phyloP scores from a whole-genome alignment of 2,329 filamentous ascomycete species.

The Knoxdaviesia proteae region DNA sequence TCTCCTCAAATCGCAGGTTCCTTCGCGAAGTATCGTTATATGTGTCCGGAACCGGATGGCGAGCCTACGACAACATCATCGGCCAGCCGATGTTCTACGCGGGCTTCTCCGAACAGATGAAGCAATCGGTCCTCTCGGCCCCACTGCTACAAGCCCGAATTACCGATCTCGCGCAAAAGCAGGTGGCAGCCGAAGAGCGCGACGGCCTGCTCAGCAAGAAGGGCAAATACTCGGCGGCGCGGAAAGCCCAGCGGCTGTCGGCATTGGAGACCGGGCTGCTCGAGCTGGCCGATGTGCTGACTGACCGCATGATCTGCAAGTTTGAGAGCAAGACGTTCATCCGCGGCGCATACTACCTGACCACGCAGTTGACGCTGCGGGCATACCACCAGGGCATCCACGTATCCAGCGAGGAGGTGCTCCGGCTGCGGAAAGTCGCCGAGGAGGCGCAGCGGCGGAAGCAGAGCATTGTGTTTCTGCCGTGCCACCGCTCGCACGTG shows the following conservation, averaged over 20 bases:
- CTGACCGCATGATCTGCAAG: slow-evolving; percentile 96
- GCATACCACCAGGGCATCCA: slow-evolving; percentile 97
- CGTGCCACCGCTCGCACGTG: slow-evolving; percentile 84
- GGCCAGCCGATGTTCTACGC: slow-evolving; percentile 86
- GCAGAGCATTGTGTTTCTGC: slow-evolving; percentile 88
- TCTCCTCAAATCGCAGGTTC: slow-evolving; percentile 36
- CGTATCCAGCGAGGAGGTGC: slow-evolving; percentile 82
- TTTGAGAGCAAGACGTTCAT: slow-evolving; percentile 93
- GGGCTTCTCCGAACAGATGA: slow-evolving; percentile 85
- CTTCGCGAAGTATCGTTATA: slow-evolving; percentile 85
- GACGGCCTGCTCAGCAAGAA: slow-evolving; percentile 44
- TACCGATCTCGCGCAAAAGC: slow-evolving; percentile 50
- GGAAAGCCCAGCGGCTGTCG: slow-evolving; percentile 26
- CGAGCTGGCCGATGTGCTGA: slow-evolving; percentile 69
- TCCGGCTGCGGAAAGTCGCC: slow-evolving; percentile 63
- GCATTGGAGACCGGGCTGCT: slow-evolving; percentile 54
- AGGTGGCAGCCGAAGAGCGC: slow-evolving; percentile 55
- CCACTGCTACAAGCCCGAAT: slow-evolving; percentile 58
- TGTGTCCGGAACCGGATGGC: slow-evolving; percentile 85
- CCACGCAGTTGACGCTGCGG: slow-evolving; percentile 69
- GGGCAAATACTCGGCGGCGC: slow-evolving; percentile 30
- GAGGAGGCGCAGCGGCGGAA: slow-evolving; percentile 67
- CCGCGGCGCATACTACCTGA: slow-evolving; percentile 72
- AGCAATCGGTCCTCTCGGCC: slow-evolving; percentile 51
- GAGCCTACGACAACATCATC: slow-evolving; percentile 75